phyloP scores from a whole-genome alignment of 768 basidiomycete genomes.

The Mycena pura region DNA sequence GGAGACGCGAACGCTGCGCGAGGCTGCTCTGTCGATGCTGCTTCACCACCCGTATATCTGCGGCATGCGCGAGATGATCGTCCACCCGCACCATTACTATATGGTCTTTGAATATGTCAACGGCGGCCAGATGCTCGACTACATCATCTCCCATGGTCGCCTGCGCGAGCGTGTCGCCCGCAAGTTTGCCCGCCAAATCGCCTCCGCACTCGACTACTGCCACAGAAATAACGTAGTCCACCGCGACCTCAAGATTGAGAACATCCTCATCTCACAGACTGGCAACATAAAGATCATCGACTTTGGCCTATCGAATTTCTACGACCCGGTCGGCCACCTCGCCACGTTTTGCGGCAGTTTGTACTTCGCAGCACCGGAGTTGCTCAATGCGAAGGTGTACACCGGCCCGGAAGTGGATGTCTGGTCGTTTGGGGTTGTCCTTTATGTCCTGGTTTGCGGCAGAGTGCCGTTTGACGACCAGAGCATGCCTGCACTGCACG shows the following conservation, averaged over 20 bases:
- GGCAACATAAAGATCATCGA: conserved; percentile 99
- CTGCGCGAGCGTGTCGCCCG: conserved; percentile 94
- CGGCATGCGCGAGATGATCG: conserved; percentile 98
- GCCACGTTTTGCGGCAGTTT: conserved; percentile 97
- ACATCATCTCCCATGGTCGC: conserved; percentile 97
- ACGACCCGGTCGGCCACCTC: conserved; percentile 79
- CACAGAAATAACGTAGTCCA: conserved; percentile 98
- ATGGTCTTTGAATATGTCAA: conserved; percentile 99
- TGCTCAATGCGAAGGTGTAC: conserved; percentile 95
- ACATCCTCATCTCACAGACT: conserved; percentile 97
- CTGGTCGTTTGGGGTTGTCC: conserved; percentile 98
- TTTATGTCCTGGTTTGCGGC: conserved; percentile 98
- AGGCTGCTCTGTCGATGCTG: conserved; percentile 93
- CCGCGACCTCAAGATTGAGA: conserved; percentile 99
- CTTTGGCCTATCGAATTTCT: conserved; percentile 97
- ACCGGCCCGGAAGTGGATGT: conserved; percentile 98
- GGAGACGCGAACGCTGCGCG: conserved; percentile 94
- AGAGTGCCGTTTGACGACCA: conserved; percentile 99
- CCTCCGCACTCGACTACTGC: conserved; percentile 94
- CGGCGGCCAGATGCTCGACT: conserved; percentile 99
- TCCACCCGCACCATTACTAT: conserved; percentile 98
- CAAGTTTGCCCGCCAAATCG: conserved; percentile 98
- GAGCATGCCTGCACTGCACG: conserved; percentile 98
- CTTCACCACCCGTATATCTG: conserved; percentile 99
- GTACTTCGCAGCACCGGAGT: conserved; percentile 98